phyloP scores from a whole-genome alignment of 306 rosid species.

The Casuarina equisetifolia region DNA sequence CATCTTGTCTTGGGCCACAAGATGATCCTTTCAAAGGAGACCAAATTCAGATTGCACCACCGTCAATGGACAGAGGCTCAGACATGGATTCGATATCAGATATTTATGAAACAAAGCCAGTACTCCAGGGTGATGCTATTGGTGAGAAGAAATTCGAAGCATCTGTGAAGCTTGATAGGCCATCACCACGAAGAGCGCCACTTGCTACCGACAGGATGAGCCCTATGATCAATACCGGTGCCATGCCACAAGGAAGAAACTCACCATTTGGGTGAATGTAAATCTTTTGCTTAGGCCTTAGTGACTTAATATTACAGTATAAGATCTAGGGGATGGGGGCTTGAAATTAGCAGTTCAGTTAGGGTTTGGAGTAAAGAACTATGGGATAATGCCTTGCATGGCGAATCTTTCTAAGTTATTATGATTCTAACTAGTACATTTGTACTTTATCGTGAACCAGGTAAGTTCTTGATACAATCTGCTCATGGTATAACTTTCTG shows the following conservation, averaged over 20 bases:
- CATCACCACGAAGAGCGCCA: constrained; percentile 67
- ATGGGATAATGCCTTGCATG: constrained; percentile 71
- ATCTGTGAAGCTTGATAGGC: constrained; percentile 74
- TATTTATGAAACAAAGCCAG: constrained; percentile 68
- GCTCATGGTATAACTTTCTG: no score
- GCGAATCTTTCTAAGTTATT: constrained; percentile 42
- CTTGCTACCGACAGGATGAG: constrained; percentile 62
- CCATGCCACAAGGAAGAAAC: constrained; percentile 60
- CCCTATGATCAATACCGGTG: constrained; percentile 63
- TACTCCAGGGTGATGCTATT: constrained; percentile 42
- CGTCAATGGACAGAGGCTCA: constrained; percentile 55
- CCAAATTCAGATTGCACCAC: constrained; percentile 59
- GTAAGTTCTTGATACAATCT: constrained; percentile 19
- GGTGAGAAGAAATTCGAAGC: constrained; percentile 55
- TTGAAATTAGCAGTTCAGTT: constrained; percentile 33
- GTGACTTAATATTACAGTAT: constrained; percentile 37
- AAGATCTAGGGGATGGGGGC: constrained; percentile 59
- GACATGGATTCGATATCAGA: constrained; percentile 68
- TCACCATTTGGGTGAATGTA: constrained; percentile 64
- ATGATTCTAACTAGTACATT: constrained; percentile 34
- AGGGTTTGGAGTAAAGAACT: constrained; percentile 29
- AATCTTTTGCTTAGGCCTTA: constrained; percentile 26
- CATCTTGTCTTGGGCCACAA: constrained; percentile 67
- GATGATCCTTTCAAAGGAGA: constrained; percentile 71
- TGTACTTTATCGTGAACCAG: constrained; percentile 42